Conservation (phyloP, 441 rosid genomes). For the Isatis lusitanica region DNA sequence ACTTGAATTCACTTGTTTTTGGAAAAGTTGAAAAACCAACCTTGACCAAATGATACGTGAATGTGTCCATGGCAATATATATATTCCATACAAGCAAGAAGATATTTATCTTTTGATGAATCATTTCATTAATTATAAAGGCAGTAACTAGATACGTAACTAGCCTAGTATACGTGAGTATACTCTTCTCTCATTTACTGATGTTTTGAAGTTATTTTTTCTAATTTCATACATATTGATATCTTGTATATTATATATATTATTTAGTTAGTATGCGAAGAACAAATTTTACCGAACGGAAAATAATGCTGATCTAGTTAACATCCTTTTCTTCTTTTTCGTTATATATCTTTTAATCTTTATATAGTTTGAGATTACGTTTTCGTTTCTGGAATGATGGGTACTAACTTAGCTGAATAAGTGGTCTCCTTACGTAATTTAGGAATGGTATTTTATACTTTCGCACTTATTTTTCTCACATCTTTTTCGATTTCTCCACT, state of each 20-base stretch:
- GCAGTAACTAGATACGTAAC: neutral
- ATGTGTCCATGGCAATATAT: neutral
- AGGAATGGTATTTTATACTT: conserved; percentile 45
- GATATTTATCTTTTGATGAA: neutral
- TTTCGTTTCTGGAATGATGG: conserved; percentile 29
- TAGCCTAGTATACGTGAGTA: neutral
- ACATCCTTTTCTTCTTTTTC: neutral
- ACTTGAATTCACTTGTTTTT: conserved; percentile 6
- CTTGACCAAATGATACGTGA: neutral
- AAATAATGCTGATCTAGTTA: neutral
- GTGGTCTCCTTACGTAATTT: conserved; percentile 39
- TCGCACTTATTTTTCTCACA: conserved; percentile 40
- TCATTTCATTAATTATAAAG: neutral
- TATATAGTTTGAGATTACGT: neutral
- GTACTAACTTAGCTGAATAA: conserved; percentile 25
- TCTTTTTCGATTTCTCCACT: conserved; percentile 9
- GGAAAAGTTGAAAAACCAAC: neutral
- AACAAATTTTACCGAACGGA: neutral
- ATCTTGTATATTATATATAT: neutral
- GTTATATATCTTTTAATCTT: neutral
- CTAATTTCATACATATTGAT: too few relatives aligned
- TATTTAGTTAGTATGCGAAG: neutral
- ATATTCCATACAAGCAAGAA: neutral
- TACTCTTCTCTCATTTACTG: neutral
- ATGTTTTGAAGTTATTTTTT: neutral